These are phyloP conservation scores for Paramecium bursaria DNA, from an alignment of 73 alveolate genomes.

Conservation along the genomic window DNA sequence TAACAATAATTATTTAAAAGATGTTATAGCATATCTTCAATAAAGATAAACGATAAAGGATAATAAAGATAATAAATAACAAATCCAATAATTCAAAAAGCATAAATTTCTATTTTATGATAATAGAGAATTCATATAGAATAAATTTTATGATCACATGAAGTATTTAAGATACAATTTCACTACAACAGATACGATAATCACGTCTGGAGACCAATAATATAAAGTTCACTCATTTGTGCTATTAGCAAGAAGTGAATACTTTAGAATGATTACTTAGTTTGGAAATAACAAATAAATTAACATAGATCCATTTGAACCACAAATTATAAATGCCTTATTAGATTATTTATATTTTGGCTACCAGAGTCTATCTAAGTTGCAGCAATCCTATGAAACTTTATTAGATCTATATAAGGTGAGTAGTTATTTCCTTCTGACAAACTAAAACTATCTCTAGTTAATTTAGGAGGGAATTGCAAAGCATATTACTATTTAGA, in stretches of 20 bases:
- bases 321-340: background rate
- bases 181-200: conserved; percentile 20
- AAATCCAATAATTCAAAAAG: background rate
- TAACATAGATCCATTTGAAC: conserved; percentile 1
- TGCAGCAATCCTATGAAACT: background rate
- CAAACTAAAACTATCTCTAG: background rate
- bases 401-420: conserved; percentile 39
- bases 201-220: background rate
- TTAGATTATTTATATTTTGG: conserved; percentile 35
- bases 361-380: background rate
- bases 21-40: too few relatives aligned
- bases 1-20: background rate
- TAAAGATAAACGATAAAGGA: too few relatives aligned
- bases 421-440: conserved; percentile 28
- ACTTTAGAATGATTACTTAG: conserved; percentile 12
- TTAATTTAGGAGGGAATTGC: conserved; percentile 52
- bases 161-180: conserved; percentile 5
- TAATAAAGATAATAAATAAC: background rate
- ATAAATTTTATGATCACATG: conserved; percentile 27
- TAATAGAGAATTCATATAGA: background rate
- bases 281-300: background rate
- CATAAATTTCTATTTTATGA: background rate
- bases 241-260: conserved; percentile 48
- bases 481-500: background rate
- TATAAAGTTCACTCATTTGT: conserved; percentile 30